Evolutionary conservation across 2,329 filamentous ascomycete genomes (phyloP), one percentile per base, ranked within the genome.

Genomic region (Lasiodiplodia theobromae): DNA sequence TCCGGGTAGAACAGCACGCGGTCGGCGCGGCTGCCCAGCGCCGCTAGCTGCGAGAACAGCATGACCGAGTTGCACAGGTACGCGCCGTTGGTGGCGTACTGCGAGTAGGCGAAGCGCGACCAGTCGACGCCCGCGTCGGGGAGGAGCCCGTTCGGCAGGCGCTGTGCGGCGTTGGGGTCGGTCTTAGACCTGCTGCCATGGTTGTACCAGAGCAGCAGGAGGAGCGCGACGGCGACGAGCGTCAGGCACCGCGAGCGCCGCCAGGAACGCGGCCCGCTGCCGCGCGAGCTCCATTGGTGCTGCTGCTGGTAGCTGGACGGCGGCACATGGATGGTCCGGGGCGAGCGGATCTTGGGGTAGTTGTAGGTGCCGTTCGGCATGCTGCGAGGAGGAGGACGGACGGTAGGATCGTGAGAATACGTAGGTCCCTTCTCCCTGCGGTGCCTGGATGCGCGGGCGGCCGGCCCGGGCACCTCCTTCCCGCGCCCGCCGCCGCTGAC

Each of bases 1-100:
- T 81, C 71, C 1, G 82, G 81, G 69, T 83, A 84, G 54, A 84
- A 78, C 18, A 85, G 76, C 4, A 84, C 76, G 47, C 82, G 79
- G 66, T 84, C 81, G 60, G 83, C 82, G 71, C 79, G 80, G 73
- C 80, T 82, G 14, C 80, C 81, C 37, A 80, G 74, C 38, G 76
- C 72, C 34, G 79, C 74, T 38, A 85, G 77, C 49, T 81, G 74
- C 65, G 83, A 82, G 70, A 84, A 80, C 21, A 84, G 72, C 72
- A 85, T 79, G 44, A 83, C 67, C 5, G 80, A 77, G 71, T 82
- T 81, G 74, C 82, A 84, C 23, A 84, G 76, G 31, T 80, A 78
- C 47, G 78, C 75, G 66, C 74, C 75, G 69, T 82, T 78, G 8
- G 81, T 83, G 51, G 79, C 80, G 71, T 82, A 83, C 52, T 82